These are phyloP conservation scores for Fusarium xylarioides DNA, from an alignment of 2,329 filamentous ascomycete genomes.

Conservation along the genomic window DNA sequence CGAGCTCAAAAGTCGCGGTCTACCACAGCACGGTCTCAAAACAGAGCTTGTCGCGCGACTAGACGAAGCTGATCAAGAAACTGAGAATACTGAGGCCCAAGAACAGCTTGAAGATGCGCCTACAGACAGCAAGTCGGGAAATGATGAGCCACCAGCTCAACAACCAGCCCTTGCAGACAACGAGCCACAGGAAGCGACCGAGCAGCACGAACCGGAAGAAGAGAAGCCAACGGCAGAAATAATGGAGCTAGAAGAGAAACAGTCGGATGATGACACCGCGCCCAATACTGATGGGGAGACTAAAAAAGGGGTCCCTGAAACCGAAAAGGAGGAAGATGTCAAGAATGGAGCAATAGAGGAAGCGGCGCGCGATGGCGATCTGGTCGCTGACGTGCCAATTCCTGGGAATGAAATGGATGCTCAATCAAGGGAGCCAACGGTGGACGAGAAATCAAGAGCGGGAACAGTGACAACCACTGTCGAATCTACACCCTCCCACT, in stretches of 20 bases:
- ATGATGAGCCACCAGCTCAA: slow-evolving; percentile 4
- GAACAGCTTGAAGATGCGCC: slow-evolving; percentile 16
- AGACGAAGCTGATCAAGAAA: slow-evolving; percentile 32
- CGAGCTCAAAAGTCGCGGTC: slow-evolving; percentile 77
- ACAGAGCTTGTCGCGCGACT: slow-evolving; percentile 75
- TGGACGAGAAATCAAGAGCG: slow-evolving; percentile 15
- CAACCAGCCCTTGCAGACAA: neutral
- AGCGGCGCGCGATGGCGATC: neutral
- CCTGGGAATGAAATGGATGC: slow-evolving; percentile 7
- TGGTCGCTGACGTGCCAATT: slow-evolving; percentile 2
- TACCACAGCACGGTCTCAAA: slow-evolving; percentile 75
- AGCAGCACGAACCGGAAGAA: slow-evolving; percentile 7
- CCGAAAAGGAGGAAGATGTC: neutral
- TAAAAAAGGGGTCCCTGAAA: slow-evolving; percentile 2
- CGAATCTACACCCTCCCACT: slow-evolving; percentile 14
- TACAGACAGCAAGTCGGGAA: slow-evolving; percentile 13
- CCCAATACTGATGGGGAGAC: neutral
- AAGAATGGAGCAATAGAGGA: slow-evolving; percentile 17
- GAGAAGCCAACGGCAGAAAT: slow-evolving; percentile 5
- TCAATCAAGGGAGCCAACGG: slow-evolving; percentile 11
- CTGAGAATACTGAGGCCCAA: neutral
- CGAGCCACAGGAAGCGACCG: neutral
- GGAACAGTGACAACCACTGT: slow-evolving; percentile 15
- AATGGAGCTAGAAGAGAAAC: neutral
- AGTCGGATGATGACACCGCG: neutral